Base-by-base conservation (phyloP, 2,329 filamentous ascomycete genomes). In the Ophiostoma triangulosporum region DNA sequence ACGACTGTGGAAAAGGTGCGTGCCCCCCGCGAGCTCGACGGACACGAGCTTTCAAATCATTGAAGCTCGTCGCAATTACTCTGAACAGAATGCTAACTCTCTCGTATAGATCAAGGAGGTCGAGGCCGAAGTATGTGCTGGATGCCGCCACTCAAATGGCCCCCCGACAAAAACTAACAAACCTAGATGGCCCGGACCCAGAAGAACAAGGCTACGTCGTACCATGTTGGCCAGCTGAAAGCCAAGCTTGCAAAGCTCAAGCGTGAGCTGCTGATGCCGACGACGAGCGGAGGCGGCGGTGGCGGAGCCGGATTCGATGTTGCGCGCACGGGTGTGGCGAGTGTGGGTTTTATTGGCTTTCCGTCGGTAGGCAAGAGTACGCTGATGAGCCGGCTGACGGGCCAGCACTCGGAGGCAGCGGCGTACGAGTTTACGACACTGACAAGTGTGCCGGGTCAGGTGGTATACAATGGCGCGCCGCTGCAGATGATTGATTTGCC, bases 371-470 rank as follows among this genome's bases (percentile, higher is more conserved):
- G 93, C 57, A 98, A 98, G 73, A 95, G 88, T 78, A 98, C 93
- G 50, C 76, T 98, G 63, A 96, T 98, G 90, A 95, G 84, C 66
- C 82, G 76, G 64, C 72, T 98, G 66, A 98, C 93, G 43, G 93
- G 93, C 51, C 91, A 96, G 70, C 91, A 98, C 68, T 97, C 91
- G 2, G 93, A 98, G 75, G 91, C 83, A 54, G 93, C 93, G 17
- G 93, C 91, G 51, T 98, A 98, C 71, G 93, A 98, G 68, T 98
- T 98, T 74, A 98, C 93, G 60, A 98, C 93, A 53, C 77, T 98
- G 68, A 98, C 93, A 33, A 96, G 91, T 46, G 93, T 98, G 49
- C 93, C 93, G 40, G 93, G 93, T 52, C 93, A 97, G 73, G 89
- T 98, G 57, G 73, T 85, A 62, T 97, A 97, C 72, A 97, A 98